A percentile compares a stretch with the other conserved stretches of the same genome.
phyloP scores from a whole-genome alignment of 805 yeast genomes.

The Saccharomycopsis guyanensis region DNA sequence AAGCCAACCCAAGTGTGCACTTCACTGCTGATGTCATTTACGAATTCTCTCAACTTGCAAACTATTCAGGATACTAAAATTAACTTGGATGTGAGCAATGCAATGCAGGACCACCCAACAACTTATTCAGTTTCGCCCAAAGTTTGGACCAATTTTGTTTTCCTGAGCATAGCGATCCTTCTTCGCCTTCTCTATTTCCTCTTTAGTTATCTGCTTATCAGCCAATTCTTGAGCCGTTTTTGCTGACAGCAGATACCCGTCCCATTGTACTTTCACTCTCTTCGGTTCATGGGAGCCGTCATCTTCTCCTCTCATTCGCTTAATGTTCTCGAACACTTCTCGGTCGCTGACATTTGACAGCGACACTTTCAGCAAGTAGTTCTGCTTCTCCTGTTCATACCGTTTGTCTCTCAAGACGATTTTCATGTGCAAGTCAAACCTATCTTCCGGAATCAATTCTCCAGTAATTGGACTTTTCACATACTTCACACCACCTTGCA shows the following conservation, averaged over 20 bases:
- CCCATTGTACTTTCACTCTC: conserved; percentile 23
- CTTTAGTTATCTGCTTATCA: conserved; percentile 11
- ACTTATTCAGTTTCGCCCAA: too few species aligned
- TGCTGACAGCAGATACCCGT: conserved; percentile 21
- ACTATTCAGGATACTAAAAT: too few species aligned
- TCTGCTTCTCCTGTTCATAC: conserved; percentile 57
- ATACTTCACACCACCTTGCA: conserved; percentile 8
- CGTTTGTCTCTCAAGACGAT: conserved; percentile 69
- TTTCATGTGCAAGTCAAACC: conserved; percentile 65
- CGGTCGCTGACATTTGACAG: conserved; percentile 36
- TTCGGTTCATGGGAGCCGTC: conserved; percentile 4
- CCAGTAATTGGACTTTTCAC: conserved; percentile 79
- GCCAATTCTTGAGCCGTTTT: conserved; percentile 23
- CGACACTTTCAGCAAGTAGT: conserved; percentile 51
- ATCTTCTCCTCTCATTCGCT: conserved; percentile 27
- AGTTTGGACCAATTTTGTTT: conserved; percentile 20
- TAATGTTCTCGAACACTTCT: conserved; percentile 57
- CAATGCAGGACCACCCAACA: too few species aligned
- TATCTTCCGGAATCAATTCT: conserved; percentile 56
- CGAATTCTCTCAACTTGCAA: too few species aligned
- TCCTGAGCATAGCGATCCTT: conserved; percentile 16
- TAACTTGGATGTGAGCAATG: too few species aligned
- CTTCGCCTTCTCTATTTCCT: conserved; percentile 18
- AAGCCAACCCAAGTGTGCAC: too few species aligned
- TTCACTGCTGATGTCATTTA: too few species aligned